Percentiles rank a stretch among this genome's conserved stretches.
phyloP scores from a whole-genome alignment of 352 stramenopile genomes.

The Phytopythium mirpurense region DNA sequence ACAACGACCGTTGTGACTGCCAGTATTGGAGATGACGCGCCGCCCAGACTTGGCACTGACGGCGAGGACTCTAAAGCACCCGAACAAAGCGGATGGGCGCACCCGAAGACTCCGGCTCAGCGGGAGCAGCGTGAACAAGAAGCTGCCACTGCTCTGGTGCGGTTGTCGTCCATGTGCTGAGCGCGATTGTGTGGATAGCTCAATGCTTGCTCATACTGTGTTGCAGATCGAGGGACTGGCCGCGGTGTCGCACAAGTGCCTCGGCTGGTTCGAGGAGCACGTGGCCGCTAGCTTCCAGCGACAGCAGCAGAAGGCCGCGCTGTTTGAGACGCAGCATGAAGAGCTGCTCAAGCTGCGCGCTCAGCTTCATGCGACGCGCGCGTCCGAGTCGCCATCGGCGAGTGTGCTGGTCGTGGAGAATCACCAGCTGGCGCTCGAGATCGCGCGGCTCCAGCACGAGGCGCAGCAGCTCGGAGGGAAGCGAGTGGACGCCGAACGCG shows the following conservation, averaged over 20 bases:
- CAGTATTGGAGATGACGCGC: conserved; percentile 6
- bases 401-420: conserved; percentile 21
- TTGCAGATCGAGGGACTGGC: conserved; percentile 34
- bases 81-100: no score
- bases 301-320: conserved; percentile 38
- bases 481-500: conserved; percentile 10
- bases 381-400: conserved; percentile 3
- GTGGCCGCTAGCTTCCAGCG: conserved; percentile 35
- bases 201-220: not conserved
- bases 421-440: conserved; percentile 23
- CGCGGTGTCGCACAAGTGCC: conserved; percentile 42
- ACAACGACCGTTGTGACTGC: not conserved
- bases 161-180: no score
- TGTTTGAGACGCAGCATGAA: conserved; percentile 39
- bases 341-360: conserved; percentile 38
- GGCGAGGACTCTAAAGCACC: not conserved
- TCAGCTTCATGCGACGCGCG: conserved; percentile 18
- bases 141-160: not conserved
- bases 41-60: not conserved
- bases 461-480: conserved; percentile 17
- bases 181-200: not conserved
- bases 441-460: conserved; percentile 20
- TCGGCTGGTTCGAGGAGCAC: conserved; percentile 50
- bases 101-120: no score
- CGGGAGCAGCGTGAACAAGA: not conserved